These are phyloP conservation scores for Fusarium virguliforme DNA, from an alignment of 2,329 filamentous ascomycete species.

Conservation along the genomic window DNA sequence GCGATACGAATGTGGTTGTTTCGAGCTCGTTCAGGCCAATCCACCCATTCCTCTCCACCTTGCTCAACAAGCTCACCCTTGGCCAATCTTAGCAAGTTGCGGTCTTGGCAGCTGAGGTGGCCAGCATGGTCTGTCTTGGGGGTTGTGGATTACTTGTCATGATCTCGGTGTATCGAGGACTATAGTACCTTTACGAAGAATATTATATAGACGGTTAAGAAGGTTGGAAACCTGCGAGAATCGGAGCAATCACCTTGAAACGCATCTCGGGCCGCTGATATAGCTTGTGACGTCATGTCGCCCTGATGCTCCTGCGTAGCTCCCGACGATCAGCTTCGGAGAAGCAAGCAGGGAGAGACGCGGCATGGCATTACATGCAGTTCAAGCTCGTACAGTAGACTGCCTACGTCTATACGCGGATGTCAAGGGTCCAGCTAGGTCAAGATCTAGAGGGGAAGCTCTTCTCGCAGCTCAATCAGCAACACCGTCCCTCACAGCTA, in stretches of 20 bases:
- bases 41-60: constrained; percentile 3
- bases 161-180: neutral
- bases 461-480: neutral
- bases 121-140: constrained; percentile 1
- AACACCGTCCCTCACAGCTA: neutral
- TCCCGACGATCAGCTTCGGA: constrained; percentile 3
- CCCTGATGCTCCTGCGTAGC: constrained; percentile 4
- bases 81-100: constrained; percentile 3
- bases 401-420: neutral
- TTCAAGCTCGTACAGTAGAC: constrained; percentile 28
- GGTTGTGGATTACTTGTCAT: neutral
- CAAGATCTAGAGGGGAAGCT: constrained; percentile 15
- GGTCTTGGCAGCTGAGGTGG: constrained; percentile 16
- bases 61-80: constrained; percentile 7
- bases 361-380: constrained; percentile 18
- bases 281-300: constrained; percentile 39
- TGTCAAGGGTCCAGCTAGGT: neutral
- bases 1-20: neutral
- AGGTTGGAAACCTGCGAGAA: neutral
- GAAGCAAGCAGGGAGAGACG: constrained; percentile 12
- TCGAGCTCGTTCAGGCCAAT: neutral
- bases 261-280: constrained; percentile 1
- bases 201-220: neutral
- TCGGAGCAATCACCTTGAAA: constrained; percentile 3
- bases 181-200: neutral